These are phyloP conservation scores for Paraphoma chrysanthemicola DNA, from an alignment of 2,329 filamentous ascomycete genomes.

Conservation along the genomic window DNA sequence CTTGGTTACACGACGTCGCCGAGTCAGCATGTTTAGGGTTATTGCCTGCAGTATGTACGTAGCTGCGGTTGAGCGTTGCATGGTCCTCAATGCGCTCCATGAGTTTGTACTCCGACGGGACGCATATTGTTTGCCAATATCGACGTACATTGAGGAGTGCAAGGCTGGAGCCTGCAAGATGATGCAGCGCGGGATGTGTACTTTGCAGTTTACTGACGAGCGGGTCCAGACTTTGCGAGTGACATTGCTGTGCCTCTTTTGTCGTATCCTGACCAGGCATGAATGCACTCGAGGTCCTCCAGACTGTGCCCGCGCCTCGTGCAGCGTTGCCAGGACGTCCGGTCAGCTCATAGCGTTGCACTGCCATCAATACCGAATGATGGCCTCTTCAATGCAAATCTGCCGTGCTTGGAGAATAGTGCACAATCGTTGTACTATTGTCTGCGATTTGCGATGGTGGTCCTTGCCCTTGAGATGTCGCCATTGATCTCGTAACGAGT, in stretches of 20 bases:
- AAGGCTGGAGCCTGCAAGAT: constrained; percentile 26
- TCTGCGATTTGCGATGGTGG: background rate
- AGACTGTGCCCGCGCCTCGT: background rate
- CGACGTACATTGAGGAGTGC: constrained; percentile 10
- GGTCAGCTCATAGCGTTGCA: background rate
- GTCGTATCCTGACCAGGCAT: background rate
- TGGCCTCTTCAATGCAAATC: background rate
- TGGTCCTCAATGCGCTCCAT: constrained; percentile 8
- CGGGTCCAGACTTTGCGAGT: background rate
- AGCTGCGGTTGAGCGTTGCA: constrained; percentile 16
- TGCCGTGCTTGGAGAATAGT: background rate
- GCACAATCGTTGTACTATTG: constrained; percentile 11
- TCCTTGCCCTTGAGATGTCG: constrained; percentile 23
- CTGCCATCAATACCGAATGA: background rate
- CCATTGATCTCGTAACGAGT: constrained; percentile 27
- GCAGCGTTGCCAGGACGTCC: background rate
- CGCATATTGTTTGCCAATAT: constrained; percentile 34
- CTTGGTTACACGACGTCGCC: constrained; percentile 27
- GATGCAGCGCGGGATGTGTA: constrained; percentile 27
- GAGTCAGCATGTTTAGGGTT: constrained; percentile 10
- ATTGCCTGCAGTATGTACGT: constrained; percentile 11
- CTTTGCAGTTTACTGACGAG: constrained; percentile 14
- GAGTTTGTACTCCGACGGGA: constrained; percentile 24
- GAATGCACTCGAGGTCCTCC: background rate
- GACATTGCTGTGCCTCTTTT: background rate